These are phyloP conservation scores for Vinca minor DNA, from an alignment of 257 asterid genomes.

Conservation along the genomic window DNA sequence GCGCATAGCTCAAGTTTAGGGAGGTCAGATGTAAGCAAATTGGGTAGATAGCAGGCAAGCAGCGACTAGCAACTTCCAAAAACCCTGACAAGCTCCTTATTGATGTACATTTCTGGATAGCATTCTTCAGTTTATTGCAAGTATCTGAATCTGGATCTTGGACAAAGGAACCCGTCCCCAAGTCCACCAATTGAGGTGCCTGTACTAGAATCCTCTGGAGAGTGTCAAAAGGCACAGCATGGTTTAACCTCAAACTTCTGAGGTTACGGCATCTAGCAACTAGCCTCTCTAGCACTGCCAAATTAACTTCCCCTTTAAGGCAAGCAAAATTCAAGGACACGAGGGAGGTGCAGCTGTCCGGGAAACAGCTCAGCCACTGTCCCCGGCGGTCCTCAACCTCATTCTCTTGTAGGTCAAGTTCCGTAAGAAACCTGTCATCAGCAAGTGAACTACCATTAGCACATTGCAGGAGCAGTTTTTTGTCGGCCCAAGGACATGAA, in stretches of 20 bases:
- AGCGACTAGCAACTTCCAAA: slow-evolving; percentile 39
- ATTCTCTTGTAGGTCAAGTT: slow-evolving; percentile 75
- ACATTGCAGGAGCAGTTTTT: not conserved
- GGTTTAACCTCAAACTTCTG: slow-evolving; percentile 56
- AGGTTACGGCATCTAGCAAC: slow-evolving; percentile 60
- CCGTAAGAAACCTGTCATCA: slow-evolving; percentile 53
- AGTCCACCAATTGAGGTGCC: slow-evolving; percentile 65
- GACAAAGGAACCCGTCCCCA: slow-evolving; percentile 60
- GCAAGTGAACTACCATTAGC: not conserved
- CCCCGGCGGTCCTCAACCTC: slow-evolving; percentile 75
- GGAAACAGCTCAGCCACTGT: slow-evolving; percentile 82
- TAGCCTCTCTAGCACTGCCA: slow-evolving; percentile 59
- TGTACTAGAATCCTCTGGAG: slow-evolving; percentile 55
- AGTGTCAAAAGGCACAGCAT: slow-evolving; percentile 46
- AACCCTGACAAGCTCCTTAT: slow-evolving; percentile 74
- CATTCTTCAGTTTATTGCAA: slow-evolving; percentile 31
- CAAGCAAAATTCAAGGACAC: slow-evolving; percentile 73
- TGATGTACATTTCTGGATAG: slow-evolving; percentile 39
- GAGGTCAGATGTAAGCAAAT: slow-evolving; percentile 50
- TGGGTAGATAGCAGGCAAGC: slow-evolving; percentile 57
- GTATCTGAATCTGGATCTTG: slow-evolving; percentile 49
- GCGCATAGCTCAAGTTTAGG: slow-evolving; percentile 73
- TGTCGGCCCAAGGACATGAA: not conserved
- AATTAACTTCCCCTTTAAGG: slow-evolving; percentile 71
- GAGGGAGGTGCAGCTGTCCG: slow-evolving; percentile 62